Percentiles rank a stretch among this genome's conserved stretches.
Evolutionary conservation across 1,139 yeast species (phyloP).

Genomic region (Geotrichum histeridarum): DNA sequence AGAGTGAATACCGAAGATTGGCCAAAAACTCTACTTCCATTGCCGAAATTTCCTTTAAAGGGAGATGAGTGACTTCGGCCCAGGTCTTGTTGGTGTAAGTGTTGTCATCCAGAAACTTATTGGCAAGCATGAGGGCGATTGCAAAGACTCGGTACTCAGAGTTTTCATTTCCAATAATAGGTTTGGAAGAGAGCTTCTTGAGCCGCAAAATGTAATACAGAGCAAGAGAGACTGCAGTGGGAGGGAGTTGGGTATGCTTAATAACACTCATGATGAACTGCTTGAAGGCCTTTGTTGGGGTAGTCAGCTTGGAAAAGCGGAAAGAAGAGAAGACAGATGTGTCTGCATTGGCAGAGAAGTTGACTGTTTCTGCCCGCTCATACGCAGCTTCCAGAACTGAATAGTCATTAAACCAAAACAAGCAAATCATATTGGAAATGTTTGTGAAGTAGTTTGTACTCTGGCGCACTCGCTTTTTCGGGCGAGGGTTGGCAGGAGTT

Average conservation of each 20-base stretch:
- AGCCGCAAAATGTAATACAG: slow-evolving; percentile 36
- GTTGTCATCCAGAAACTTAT: slow-evolving; percentile 89
- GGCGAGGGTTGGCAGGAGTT: slow-evolving; percentile 2
- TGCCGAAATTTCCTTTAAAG: slow-evolving; percentile 51
- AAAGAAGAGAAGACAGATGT: not conserved
- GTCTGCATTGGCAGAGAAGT: slow-evolving; percentile 9
- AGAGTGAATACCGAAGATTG: slow-evolving; percentile 33
- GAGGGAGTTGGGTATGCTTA: slow-evolving; percentile 35
- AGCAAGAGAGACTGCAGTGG: slow-evolving; percentile 36
- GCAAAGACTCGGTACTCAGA: slow-evolving; percentile 57
- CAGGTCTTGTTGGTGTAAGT: slow-evolving; percentile 89
- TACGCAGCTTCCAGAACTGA: slow-evolving; percentile 21
- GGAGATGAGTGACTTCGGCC: slow-evolving; percentile 83
- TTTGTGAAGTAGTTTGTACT: slow-evolving; percentile 24
- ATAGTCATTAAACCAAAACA: slow-evolving; percentile 33
- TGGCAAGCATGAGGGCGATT: slow-evolving; percentile 70
- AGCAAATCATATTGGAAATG: slow-evolving; percentile 33
- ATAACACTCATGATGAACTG: slow-evolving; percentile 32
- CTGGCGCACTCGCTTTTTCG: slow-evolving; percentile 4
- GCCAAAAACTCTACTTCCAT: slow-evolving; percentile 50
- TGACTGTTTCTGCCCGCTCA: slow-evolving; percentile 16
- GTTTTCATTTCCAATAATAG: slow-evolving; percentile 35
- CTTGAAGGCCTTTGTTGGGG: slow-evolving; percentile 25
- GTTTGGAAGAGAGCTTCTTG: slow-evolving; percentile 27
- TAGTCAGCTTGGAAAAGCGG: slow-evolving; percentile 19